Conservation (phyloP, 306 rosid species). For the Elaeagnus macrophylla region DNA sequence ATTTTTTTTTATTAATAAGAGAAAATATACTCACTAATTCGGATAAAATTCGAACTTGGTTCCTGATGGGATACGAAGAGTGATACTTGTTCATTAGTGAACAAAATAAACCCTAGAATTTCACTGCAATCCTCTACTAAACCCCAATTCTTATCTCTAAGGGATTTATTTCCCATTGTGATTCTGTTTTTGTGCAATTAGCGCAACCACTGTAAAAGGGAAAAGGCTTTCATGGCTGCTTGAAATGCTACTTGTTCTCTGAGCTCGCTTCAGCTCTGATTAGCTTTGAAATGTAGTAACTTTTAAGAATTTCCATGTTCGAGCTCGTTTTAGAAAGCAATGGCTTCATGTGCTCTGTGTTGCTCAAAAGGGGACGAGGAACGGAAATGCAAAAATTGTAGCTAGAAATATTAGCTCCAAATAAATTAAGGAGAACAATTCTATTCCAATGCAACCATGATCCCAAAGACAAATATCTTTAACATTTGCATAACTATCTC, state of each 20-base stretch:
- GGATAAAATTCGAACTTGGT: no score
- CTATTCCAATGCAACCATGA: slow-evolving; percentile 58
- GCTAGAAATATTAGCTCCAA: no score
- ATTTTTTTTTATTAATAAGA: no score
- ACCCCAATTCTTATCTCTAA: neutral
- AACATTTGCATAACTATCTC: no score
- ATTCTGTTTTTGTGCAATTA: neutral
- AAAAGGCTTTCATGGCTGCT: slow-evolving; percentile 39
- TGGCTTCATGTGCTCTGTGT: slow-evolving; percentile 36
- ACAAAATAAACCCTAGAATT: slow-evolving; percentile 14
- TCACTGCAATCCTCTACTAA: neutral
- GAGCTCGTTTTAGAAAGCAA: slow-evolving; percentile 25
- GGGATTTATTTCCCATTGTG: no score
- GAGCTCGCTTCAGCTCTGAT: slow-evolving; percentile 86
- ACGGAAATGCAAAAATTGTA: slow-evolving; percentile 12
- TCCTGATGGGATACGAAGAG: neutral
- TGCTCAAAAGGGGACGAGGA: slow-evolving; percentile 19
- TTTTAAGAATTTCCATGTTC: slow-evolving; percentile 28
- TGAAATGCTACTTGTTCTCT: slow-evolving; percentile 52
- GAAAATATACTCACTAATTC: no score
- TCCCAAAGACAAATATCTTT: no score
- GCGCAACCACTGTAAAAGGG: slow-evolving; percentile 7
- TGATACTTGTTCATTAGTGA: neutral
- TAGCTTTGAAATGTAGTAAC: slow-evolving; percentile 42
- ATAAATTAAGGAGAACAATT: no score